Base-by-base conservation (phyloP, 306 rosid species). In the Alnus glutinosa region DNA sequence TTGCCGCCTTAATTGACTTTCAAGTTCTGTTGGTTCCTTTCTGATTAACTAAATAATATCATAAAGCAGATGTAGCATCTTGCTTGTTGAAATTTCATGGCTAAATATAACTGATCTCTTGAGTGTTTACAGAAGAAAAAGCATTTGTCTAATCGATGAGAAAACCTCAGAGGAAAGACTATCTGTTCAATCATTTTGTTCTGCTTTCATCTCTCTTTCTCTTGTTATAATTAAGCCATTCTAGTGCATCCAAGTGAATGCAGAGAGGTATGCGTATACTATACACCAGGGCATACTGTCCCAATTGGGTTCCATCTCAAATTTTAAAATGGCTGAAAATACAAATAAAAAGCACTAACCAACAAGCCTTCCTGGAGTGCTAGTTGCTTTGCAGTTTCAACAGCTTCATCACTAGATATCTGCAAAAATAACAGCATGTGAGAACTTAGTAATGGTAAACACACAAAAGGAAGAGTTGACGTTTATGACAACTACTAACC, bases 331-430 rank as follows among this genome's bases (percentile, higher is more conserved):
- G 18, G 66, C 55, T 30, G 32, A 64, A 54, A 73, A 77, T 18
- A 80, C 39, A 50, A 50, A 81, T 64, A 76, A 68, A 61, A 49
- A 76, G 74, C 58, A 81, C 96, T 77, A 81, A 95, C 98, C 96
- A 95, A 79, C 89, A 95, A 86, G 90, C 98, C 98, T 91, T 95
- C 98, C 84, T 91, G 95, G 44, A 95, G 89, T n/a, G 98, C 98
- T 82, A 95, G 49, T 87, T 95, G 95, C 87, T 90, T 95, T 48
- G 98, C 93, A 54, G 90, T 87, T 92, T 95, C 98, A 83, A 95
- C 84, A 77, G 98, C 91, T 82, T 90, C 97, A 50, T 90, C 98
- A 82, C 98, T 93, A 14, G 98, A 90, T 83, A 95, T 84, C 99
- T 95, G 91, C 85, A 83, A 85, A 76, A 78, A 71, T 74, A 79